phyloP scores from a whole-genome alignment of 2,329 filamentous ascomycete species.

The Aspergillus quadrilineatus region DNA sequence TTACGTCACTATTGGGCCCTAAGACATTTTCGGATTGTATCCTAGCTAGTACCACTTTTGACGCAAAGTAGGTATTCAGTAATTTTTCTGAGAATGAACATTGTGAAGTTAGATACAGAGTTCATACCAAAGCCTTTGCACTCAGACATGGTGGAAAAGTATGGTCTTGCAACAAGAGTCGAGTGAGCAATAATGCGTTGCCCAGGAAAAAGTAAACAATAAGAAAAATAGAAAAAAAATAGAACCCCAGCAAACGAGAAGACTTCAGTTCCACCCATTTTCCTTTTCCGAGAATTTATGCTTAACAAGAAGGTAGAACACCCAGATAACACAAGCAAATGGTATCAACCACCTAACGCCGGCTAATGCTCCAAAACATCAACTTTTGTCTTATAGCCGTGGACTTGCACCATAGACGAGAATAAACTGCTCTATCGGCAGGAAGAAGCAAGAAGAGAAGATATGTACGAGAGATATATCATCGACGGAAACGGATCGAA shows the following conservation, averaged over 20 bases:
- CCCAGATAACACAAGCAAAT: conserved; percentile 23
- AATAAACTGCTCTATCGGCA: conserved; percentile 11
- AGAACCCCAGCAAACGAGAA: too few relatives aligned
- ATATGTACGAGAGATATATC: conserved; percentile 10
- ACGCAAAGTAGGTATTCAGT: neutral
- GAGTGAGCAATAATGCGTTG: neutral
- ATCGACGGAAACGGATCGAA: conserved; percentile 9
- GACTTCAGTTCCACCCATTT: neutral
- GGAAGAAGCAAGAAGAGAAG: conserved; percentile 11
- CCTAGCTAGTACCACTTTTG: neutral
- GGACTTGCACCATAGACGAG: conserved; percentile 11
- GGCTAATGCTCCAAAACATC: conserved; percentile 32
- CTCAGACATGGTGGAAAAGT: neutral
- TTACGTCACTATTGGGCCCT: conserved; percentile 2
- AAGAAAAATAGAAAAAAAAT: neutral
- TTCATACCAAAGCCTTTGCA: neutral
- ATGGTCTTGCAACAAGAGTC: conserved; percentile 3
- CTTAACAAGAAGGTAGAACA: conserved; percentile 7
- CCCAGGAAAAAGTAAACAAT: neutral
- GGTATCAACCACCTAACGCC: conserved; percentile 39
- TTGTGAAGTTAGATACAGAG: neutral
- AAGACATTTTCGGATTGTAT: neutral
- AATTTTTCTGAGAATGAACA: neutral
- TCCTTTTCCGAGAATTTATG: conserved; percentile 7
- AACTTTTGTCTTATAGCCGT: conserved; percentile 30